These are phyloP conservation scores for Capsicum baccatum DNA, from an alignment of 257 asterid genomes.

Conservation along the genomic window DNA sequence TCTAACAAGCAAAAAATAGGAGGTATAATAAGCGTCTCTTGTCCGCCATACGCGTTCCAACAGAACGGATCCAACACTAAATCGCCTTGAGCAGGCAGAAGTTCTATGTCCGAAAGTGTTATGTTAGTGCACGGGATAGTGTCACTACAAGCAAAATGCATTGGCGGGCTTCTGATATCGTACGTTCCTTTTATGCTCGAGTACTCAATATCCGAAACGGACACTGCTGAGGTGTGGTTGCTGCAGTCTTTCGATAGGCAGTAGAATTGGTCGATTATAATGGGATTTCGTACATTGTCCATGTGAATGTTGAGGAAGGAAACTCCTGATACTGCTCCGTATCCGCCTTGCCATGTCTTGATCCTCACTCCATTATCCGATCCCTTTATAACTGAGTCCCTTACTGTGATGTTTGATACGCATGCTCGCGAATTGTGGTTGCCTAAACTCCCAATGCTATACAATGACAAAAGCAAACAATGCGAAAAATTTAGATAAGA, in stretches of 20 bases:
- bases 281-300: slow-evolving; percentile 70
- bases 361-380: slow-evolving; percentile 71
- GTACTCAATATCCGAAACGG: slow-evolving; percentile 49
- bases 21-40: slow-evolving; percentile 47
- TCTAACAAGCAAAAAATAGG: slow-evolving; percentile 60
- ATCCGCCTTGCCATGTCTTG: slow-evolving; percentile 85
- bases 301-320: slow-evolving; percentile 53
- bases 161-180: slow-evolving; percentile 62
- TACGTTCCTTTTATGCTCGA: slow-evolving; percentile 60
- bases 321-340: slow-evolving; percentile 55
- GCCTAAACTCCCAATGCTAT: slow-evolving; percentile 74
- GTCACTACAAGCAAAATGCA: slow-evolving; percentile 68
- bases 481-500: too few species aligned
- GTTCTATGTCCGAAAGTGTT: slow-evolving; percentile 59
- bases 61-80: slow-evolving; percentile 60
- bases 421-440: slow-evolving; percentile 61
- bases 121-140: slow-evolving; percentile 63
- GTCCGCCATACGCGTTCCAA: slow-evolving; percentile 62
- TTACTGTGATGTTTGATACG: slow-evolving; percentile 55
- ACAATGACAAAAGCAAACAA: background rate
- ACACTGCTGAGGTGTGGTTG: slow-evolving; percentile 56
- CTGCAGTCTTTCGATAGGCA: slow-evolving; percentile 48
- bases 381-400: slow-evolving; percentile 56
- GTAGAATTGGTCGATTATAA: slow-evolving; percentile 69
- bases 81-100: slow-evolving; percentile 61